A percentile compares a stretch with the other conserved stretches of the same genome.
These are phyloP conservation scores for Tarenaya hassleriana DNA, from an alignment of 345 rosid genomes.

Conservation along the genomic window DNA sequence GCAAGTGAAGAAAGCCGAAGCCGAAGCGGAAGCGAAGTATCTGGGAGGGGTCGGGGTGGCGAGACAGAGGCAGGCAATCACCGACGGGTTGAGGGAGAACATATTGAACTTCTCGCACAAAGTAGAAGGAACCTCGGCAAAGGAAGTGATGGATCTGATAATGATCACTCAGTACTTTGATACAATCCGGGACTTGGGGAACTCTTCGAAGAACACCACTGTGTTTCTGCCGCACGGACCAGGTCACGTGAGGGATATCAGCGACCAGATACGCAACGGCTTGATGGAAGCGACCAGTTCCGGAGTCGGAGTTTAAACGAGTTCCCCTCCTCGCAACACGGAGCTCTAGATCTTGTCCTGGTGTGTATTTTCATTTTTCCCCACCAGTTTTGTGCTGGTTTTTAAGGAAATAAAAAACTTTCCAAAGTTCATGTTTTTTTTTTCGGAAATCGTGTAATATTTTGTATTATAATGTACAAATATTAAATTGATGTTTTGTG, in stretches of 20 bases:
- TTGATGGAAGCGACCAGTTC: conserved; percentile 79
- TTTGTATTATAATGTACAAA: too few relatives aligned
- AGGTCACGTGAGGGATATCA: conserved; percentile 83
- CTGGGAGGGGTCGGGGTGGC: conserved; percentile 97
- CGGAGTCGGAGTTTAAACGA: conserved; percentile 13
- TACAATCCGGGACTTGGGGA: conserved; percentile 87
- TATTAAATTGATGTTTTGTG: too few relatives aligned
- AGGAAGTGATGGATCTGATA: conserved; percentile 96
- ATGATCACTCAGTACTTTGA: conserved; percentile 97
- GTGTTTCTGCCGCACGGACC: conserved; percentile 97
- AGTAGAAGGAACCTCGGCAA: conserved; percentile 82
- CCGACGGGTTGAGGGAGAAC: conserved; percentile 93
- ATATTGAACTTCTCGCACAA: conserved; percentile 85
- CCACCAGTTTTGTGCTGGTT: too few relatives aligned
- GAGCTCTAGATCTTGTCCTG: too few relatives aligned
- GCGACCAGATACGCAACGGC: conserved; percentile 85
- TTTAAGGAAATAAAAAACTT: too few relatives aligned
- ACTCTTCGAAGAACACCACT: conserved; percentile 87
- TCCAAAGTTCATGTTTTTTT: too few relatives aligned
- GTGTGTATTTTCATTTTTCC: too few relatives aligned
- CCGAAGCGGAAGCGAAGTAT: conserved; percentile 92
- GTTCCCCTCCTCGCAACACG: too few relatives aligned
- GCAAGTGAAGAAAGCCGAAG: conserved; percentile 85
- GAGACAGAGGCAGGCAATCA: conserved; percentile 95
- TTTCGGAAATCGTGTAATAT: too few relatives aligned